These are phyloP conservation scores for Starmerella floris DNA, from an alignment of 805 yeast genomes.

Conservation along the genomic window DNA sequence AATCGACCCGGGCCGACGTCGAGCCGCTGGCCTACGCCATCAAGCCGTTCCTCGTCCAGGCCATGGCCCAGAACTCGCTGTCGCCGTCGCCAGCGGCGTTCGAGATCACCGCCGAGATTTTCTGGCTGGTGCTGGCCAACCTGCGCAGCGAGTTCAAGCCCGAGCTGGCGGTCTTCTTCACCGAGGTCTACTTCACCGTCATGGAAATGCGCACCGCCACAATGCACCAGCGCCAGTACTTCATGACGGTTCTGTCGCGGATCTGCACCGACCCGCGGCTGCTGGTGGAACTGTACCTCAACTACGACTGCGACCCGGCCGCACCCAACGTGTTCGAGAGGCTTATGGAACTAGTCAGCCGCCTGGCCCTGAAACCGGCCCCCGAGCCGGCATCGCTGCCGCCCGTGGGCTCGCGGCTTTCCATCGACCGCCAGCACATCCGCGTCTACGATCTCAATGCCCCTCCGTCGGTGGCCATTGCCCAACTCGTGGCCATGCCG, in stretches of 20 bases:
- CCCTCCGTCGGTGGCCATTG: slow-evolving; percentile 63
- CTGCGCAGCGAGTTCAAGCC: slow-evolving; percentile 77
- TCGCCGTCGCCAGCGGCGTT: slow-evolving; percentile 83
- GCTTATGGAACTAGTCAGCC: slow-evolving; percentile 61
- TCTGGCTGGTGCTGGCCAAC: slow-evolving; percentile 76
- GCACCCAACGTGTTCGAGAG: slow-evolving; percentile 72
- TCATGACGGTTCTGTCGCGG: slow-evolving; percentile 66
- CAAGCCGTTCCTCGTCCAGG: slow-evolving; percentile 68
- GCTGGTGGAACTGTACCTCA: slow-evolving; percentile 79
- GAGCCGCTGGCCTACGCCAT: slow-evolving; percentile 58
- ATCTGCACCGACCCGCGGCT: slow-evolving; percentile 81
- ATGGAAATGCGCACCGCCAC: slow-evolving; percentile 86
- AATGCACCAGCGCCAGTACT: slow-evolving; percentile 80
- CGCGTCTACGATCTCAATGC: slow-evolving; percentile 54
- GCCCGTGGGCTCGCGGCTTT: slow-evolving; percentile 36
- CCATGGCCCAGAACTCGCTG: slow-evolving; percentile 83
- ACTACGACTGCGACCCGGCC: slow-evolving; percentile 81
- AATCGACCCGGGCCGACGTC: slow-evolving; percentile 23
- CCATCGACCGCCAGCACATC: slow-evolving; percentile 36
- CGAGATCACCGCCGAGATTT: slow-evolving; percentile 81
- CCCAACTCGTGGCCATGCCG: slow-evolving; percentile 35
- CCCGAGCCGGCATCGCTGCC: slow-evolving; percentile 38
- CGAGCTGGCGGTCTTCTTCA: slow-evolving; percentile 86
- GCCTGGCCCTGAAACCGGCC: slow-evolving; percentile 56
- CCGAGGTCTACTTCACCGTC: slow-evolving; percentile 87